A percentile compares a stretch with the other conserved stretches of the same genome.
Evolutionary conservation across 176 grass and related monocot genomes (phyloP).

Genomic region (Triticum timopheevii): DNA sequence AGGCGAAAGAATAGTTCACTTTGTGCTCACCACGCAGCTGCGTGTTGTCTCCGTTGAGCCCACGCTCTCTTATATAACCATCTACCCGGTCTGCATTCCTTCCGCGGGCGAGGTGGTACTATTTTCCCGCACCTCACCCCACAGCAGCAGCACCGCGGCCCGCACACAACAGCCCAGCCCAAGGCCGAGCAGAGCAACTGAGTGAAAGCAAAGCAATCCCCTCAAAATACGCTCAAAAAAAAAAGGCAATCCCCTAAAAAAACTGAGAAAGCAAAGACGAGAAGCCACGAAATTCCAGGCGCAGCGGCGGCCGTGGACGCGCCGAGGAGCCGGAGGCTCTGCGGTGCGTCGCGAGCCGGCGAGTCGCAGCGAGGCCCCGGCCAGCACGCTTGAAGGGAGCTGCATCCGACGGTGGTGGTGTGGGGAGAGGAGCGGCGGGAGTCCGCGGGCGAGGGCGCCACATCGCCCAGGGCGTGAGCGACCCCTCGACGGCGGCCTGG

Average conservation of each 20-base stretch:
- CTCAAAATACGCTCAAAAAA: too few species aligned
- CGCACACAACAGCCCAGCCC: too few species aligned
- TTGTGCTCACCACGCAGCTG: conserved; percentile 52
- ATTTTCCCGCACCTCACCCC: too few species aligned
- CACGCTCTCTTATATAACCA: too few species aligned
- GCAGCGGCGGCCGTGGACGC: background rate
- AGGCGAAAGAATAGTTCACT: conserved; percentile 72
- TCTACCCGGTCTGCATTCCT: too few species aligned
- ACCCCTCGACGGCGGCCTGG: background rate
- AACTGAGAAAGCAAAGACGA: background rate
- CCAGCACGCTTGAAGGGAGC: background rate
- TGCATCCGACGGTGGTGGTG: background rate
- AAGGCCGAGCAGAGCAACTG: too few species aligned
- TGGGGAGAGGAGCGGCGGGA: background rate
- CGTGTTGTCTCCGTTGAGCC: background rate
- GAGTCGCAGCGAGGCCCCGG: background rate
- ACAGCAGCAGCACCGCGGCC: too few species aligned
- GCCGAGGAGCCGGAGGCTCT: background rate
- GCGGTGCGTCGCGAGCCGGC: background rate
- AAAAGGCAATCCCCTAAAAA: background rate
- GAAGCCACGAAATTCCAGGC: background rate
- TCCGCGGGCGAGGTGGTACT: too few species aligned
- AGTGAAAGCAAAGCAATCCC: too few species aligned
- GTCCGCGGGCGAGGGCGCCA: background rate
- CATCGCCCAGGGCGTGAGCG: background rate